Percentiles rank a stretch among this genome's conserved stretches.
Evolutionary conservation across 805 yeast species (phyloP).

Genomic region (Kazachstania kunashirensis): DNA sequence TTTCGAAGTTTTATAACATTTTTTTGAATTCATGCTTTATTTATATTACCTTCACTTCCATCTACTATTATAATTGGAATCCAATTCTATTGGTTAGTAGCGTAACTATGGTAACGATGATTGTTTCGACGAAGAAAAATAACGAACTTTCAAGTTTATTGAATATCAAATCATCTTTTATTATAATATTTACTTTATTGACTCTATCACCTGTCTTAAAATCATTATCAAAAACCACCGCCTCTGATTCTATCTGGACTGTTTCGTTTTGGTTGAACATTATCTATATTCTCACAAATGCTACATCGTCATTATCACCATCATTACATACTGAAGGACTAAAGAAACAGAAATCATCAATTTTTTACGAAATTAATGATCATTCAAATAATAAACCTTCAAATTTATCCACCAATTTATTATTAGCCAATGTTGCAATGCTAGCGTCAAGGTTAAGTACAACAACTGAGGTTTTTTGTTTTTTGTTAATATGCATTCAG

Average conservation of each 20-base stretch:
- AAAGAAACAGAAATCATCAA: conserved; percentile 1
- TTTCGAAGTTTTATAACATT: conserved; percentile 20
- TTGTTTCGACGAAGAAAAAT: conserved; percentile 1
- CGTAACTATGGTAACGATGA: background rate
- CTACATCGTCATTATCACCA: conserved; percentile 5
- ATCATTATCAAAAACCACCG: conserved; percentile 77
- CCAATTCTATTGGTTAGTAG: conserved; percentile 16
- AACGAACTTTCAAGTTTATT: conserved; percentile 9
- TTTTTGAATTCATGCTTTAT: conserved; percentile 55
- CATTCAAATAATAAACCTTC: conserved; percentile 13
- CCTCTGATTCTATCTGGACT: conserved; percentile 94
- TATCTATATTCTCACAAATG: conserved; percentile 40
- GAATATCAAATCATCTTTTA: conserved; percentile 51
- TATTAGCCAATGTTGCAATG: conserved; percentile 79
- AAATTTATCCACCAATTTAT: conserved; percentile 68
- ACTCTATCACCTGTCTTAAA: conserved; percentile 84
- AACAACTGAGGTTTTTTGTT: conserved; percentile 72
- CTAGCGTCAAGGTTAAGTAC: conserved; percentile 78
- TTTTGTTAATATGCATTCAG: conserved; percentile 44
- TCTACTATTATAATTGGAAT: conserved; percentile 17
- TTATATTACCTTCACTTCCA: conserved; percentile 45
- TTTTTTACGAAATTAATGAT: conserved; percentile 4
- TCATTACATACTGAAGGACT: conserved; percentile 1
- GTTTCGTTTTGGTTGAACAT: conserved; percentile 70
- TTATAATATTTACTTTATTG: conserved; percentile 61